Conservation (phyloP, 768 basidiomycete species). For the Xerocomellus chrysenteron region DNA sequence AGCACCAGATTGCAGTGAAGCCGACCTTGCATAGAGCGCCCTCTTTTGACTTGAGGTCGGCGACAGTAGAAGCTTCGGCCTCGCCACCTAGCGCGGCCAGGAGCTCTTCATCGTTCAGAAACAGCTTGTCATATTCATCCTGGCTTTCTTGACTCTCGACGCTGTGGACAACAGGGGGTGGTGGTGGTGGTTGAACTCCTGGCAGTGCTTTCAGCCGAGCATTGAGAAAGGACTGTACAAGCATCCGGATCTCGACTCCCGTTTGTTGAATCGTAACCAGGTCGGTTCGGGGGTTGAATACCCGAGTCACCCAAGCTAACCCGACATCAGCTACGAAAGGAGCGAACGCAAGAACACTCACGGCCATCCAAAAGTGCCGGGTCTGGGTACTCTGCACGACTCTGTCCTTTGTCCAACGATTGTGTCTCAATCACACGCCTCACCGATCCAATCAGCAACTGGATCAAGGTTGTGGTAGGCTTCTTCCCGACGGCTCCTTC, state of each 20-base stretch:
- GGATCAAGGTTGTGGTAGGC: conserved; percentile 41
- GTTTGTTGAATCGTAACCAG: conserved; percentile 41
- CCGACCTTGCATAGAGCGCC: conserved; percentile 50
- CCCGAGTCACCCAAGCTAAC: conserved; percentile 56
- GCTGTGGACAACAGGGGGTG: conserved; percentile 27
- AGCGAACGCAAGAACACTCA: conserved; percentile 30
- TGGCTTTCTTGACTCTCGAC: conserved; percentile 69
- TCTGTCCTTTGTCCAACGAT: conserved; percentile 37
- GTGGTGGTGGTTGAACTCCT: conserved; percentile 31
- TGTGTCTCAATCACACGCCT: conserved; percentile 48
- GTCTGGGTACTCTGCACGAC: conserved; percentile 56
- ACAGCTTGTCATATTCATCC: conserved; percentile 64
- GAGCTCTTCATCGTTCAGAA: conserved; percentile 59
- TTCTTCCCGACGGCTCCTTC: conserved; percentile 22
- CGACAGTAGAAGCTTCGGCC: conserved; percentile 18
- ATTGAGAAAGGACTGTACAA: conserved; percentile 62
- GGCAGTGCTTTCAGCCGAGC: conserved; percentile 51
- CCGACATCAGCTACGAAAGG: conserved; percentile 8
- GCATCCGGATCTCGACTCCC: conserved; percentile 53
- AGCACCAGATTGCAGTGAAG: not conserved
- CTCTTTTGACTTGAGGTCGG: conserved; percentile 45
- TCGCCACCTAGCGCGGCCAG: conserved; percentile 51
- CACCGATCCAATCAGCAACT: conserved; percentile 56
- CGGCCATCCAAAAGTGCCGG: conserved; percentile 54
- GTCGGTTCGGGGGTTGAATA: conserved; percentile 48